These are phyloP conservation scores for Talaromyces ruber DNA, from an alignment of 495 filamentous ascomycete genomes.

Conservation along the genomic window DNA sequence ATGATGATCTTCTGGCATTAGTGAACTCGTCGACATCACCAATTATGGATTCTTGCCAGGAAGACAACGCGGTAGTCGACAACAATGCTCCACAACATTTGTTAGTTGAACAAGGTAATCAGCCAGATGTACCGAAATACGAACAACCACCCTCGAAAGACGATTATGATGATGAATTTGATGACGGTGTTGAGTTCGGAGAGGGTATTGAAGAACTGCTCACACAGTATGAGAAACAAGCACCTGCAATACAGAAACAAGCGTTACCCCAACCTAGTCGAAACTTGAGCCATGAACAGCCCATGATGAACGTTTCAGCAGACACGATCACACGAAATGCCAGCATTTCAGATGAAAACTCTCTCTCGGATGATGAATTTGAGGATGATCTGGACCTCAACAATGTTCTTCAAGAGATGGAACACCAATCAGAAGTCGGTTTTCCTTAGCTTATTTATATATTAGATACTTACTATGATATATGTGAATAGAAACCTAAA, in stretches of 20 bases:
- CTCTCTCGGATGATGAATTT: conserved; percentile 33
- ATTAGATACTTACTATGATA: conserved; percentile 34
- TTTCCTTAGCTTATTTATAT: conserved; percentile 26
- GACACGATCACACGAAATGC: conserved; percentile 3
- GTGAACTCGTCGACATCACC: conserved; percentile 30
- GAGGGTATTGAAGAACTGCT: conserved; percentile 34
- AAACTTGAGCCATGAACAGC: neutral
- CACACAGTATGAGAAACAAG: conserved; percentile 31
- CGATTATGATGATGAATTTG: conserved; percentile 53
- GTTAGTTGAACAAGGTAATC: conserved; percentile 5
- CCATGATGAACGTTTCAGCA: neutral
- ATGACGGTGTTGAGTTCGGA: conserved; percentile 57
- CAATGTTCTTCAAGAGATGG: conserved; percentile 1
- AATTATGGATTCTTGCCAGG: conserved; percentile 12
- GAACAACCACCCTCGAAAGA: conserved; percentile 8
- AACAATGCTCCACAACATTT: neutral
- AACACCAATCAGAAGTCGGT: conserved; percentile 29
- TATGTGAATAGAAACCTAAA: conserved; percentile 38
- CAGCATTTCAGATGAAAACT: conserved; percentile 4
- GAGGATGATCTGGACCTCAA: conserved; percentile 34
- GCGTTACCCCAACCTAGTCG: conserved; percentile 5
- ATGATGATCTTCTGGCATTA: conserved; percentile 43
- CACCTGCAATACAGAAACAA: conserved; percentile 14
- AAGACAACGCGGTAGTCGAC: neutral
- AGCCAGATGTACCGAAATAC: conserved; percentile 26